Conservation (phyloP, 1,139 yeast genomes). For the Debaryomycetaceae sp. region DNA sequence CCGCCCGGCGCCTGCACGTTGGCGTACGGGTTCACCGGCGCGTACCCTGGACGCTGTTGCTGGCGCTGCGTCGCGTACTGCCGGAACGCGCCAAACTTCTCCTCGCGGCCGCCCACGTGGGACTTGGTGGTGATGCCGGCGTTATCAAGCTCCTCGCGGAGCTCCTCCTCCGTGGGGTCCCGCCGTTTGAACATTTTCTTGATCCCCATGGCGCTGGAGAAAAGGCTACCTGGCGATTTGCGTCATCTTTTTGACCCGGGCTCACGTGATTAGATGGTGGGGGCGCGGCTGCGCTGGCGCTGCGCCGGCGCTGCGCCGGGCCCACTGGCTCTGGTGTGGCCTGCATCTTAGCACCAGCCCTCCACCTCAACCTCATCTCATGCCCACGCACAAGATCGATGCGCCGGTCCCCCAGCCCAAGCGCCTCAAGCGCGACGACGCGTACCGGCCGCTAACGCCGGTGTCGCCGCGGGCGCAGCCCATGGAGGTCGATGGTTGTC, state of each 20-base stretch:
- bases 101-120: conserved; percentile 30
- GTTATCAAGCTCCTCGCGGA: conserved; percentile 46
- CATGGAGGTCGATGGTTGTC: conserved; percentile 12
- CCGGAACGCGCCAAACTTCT: conserved; percentile 64
- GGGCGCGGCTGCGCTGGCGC: no score
- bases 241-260: no score
- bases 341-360: no score
- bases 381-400: conserved; percentile 1
- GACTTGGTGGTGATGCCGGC: conserved; percentile 51
- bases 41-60: conserved; percentile 38
- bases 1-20: conserved; percentile 20
- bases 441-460: conserved; percentile 3
- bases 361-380: no score
- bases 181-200: conserved; percentile 55
- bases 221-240: no score
- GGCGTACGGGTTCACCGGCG: conserved; percentile 45
- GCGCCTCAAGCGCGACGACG: conserved; percentile 1
- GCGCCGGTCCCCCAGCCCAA: conserved; percentile 5
- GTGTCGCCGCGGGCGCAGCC: conserved; percentile 2
- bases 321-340: no score
- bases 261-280: no score
- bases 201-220: conserved; percentile 42
- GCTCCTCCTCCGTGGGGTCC: conserved; percentile 57
- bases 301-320: no score
- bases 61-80: conserved; percentile 52